Percentiles rank a stretch among this genome's conserved stretches.
Conservation (phyloP, 768 basidiomycete genomes). For the Rhizopogon sp. region DNA sequence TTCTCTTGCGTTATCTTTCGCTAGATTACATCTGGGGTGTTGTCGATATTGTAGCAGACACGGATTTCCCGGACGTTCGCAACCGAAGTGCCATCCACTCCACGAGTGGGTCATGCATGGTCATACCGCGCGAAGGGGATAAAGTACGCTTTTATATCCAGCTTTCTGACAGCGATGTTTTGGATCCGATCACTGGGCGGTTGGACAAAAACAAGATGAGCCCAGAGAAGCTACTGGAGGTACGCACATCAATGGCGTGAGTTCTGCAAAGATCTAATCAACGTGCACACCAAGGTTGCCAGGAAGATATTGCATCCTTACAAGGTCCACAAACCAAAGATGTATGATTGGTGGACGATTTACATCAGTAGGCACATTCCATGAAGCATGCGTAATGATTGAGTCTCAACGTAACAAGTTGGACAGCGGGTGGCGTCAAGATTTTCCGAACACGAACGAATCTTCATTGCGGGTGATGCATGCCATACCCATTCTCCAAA, state of each 20-base stretch:
- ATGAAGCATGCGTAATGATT: background rate
- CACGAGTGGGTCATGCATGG: slow-evolving; percentile 59
- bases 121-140: slow-evolving; percentile 69
- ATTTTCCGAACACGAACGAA: slow-evolving; percentile 53
- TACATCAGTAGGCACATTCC: slow-evolving; percentile 48
- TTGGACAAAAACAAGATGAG: slow-evolving; percentile 49
- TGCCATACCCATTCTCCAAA: slow-evolving; percentile 67
- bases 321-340: slow-evolving; percentile 38
- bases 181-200: slow-evolving; percentile 42
- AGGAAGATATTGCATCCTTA: slow-evolving; percentile 54
- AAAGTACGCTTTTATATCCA: slow-evolving; percentile 70
- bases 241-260: slow-evolving; percentile 16
- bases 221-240: slow-evolving; percentile 49
- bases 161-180: slow-evolving; percentile 42
- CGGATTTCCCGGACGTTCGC: slow-evolving; percentile 74
- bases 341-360: slow-evolving; percentile 67
- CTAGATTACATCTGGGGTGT: slow-evolving; percentile 82
- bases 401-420: slow-evolving; percentile 38
- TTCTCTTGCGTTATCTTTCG: background rate
- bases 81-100: slow-evolving; percentile 63
- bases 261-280: background rate
- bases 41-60: slow-evolving; percentile 61
- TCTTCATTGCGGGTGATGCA: slow-evolving; percentile 76
- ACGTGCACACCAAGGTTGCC: slow-evolving; percentile 37
- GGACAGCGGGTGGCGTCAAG: slow-evolving; percentile 68